Evolutionary conservation across 2,329 filamentous ascomycete genomes (phyloP), one percentile per base, ranked within the genome.

Genomic region (Colletotrichum agaves): DNA sequence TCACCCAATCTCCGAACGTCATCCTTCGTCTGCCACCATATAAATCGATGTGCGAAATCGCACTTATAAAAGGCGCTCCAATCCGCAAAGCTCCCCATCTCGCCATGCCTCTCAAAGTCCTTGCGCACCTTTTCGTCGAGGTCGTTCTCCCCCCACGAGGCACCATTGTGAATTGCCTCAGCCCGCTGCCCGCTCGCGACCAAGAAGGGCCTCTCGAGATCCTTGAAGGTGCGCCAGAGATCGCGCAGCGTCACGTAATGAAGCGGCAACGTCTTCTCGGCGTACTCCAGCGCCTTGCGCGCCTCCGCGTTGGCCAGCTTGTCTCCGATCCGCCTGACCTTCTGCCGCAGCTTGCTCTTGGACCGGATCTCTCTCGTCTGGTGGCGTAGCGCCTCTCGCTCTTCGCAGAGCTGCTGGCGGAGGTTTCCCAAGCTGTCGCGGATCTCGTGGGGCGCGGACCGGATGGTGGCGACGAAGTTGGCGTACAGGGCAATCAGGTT

Each of bases 11-110:
- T 68, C 33, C 33, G 64, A 15, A 68, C 65, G 27, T 64, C 41
- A n/a, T 68, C 65, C 5, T 68, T 68, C 8, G 49, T 52, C 35
- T 68, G 65, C 65, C 65, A 68, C 65, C 65, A 68, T 3, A 68
- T 68, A n/a, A 68, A 68, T 5, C 65, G 61, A 23, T 68, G 65
- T 33, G 43, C 55, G 37, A 68, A 68, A 15, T 68, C 65, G 11
- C 65, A 68, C 23, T 68, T 68, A 23, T 68, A 68, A 3, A 68
- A 10, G 7, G 65, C 65, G 10, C 39, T 65, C 65, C 65, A 68
- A 23, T 68, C 61, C 12, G 65, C 65, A 17, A 68, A 68, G 12
- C 65, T 68, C 2, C 33, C 61, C n/a, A 39, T 39, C 5, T 68
- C 65, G 0, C 65, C 65, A 19, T 68, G 47, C 41, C 21, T 58